Evolutionary conservation across 1,139 yeast species (phyloP), one percentile per base, ranked within the genome.

Genomic region (Candida sp.): DNA sequence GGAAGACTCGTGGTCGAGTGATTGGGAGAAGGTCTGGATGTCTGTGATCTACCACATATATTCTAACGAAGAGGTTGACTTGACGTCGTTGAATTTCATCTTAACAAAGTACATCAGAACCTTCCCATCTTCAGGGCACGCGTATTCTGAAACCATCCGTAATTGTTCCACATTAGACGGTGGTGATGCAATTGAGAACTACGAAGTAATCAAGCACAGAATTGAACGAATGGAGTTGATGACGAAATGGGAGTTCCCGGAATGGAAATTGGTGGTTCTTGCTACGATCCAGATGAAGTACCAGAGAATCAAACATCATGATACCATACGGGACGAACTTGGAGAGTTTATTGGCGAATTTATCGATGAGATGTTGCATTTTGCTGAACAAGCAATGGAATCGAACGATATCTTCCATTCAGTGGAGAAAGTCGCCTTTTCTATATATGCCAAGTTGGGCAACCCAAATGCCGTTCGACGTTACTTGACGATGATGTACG

Each of bases 351-450:
- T 47, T 7, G 48, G 49, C 25, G 48, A 58, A 9, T 54, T 56
- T 23, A 32, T 34, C n/a, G 61, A 58, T 48, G 42, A 60, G 4
- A 17, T 46, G 8, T 35, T 53, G 2, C 44, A 41, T 2, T 63
- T 52, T 41, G 59, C 62, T 22, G 52, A 56, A 1, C 52, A 53
- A 53, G 75, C 81, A 0, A 33, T 73, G 6, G 52, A 60, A 4
- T 65, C 70, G 46, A 66, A 68, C 52, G 75, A 74, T 52, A 55
- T 66, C 1, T 71, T 66, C 50, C 83, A 79, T 56, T 62, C 77
- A 0, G 73, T 80, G 2, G 84, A 79, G 52, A 74, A 76, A 52
- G 54, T 73, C 3, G 62, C 71, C 3, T 63, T 79, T 1, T 58
- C 70, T 0, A 62, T 75, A 0, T 64, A 61, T 47, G 73, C 68